Evolutionary conservation across 2,329 filamentous ascomycete species (phyloP).

Genomic region (Cladosporium sp.): DNA sequence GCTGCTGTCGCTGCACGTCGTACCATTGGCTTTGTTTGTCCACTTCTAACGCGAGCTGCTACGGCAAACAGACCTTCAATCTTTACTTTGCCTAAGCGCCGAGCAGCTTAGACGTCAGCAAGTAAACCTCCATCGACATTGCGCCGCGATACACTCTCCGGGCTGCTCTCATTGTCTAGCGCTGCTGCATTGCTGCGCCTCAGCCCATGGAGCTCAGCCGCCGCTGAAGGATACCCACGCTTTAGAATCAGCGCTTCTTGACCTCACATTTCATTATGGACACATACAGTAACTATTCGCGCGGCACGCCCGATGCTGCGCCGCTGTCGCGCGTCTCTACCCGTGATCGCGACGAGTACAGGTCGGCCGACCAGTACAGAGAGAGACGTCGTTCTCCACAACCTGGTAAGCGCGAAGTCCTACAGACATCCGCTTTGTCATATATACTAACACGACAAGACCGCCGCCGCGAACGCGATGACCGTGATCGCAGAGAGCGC

Average conservation of each 20-base stretch:
- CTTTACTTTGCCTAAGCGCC: constrained; percentile 18
- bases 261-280: constrained; percentile 17
- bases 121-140: not conserved
- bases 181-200: constrained; percentile 22
- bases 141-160: constrained; percentile 18
- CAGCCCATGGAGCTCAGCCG: constrained; percentile 11
- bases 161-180: not conserved
- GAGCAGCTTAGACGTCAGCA: constrained; percentile 11
- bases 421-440: not conserved
- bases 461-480: constrained; percentile 37
- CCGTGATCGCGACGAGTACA: constrained; percentile 30
- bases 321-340: constrained; percentile 23
- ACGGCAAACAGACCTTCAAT: constrained; percentile 30
- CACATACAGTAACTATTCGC: constrained; percentile 22
- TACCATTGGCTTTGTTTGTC: constrained; percentile 22
- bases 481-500: constrained; percentile 45
- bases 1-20: not conserved
- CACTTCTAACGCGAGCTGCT: constrained; percentile 28
- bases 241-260: constrained; percentile 22
- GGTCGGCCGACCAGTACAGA: constrained; percentile 30
- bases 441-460: constrained; percentile 25
- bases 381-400: constrained; percentile 31
- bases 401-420: constrained; percentile 22
- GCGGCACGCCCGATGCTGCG: constrained; percentile 18
- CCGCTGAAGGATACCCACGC: not conserved